phyloP scores from a whole-genome alignment of 1,139 yeast species.

The Zygosaccharomyces pseudobailii region DNA sequence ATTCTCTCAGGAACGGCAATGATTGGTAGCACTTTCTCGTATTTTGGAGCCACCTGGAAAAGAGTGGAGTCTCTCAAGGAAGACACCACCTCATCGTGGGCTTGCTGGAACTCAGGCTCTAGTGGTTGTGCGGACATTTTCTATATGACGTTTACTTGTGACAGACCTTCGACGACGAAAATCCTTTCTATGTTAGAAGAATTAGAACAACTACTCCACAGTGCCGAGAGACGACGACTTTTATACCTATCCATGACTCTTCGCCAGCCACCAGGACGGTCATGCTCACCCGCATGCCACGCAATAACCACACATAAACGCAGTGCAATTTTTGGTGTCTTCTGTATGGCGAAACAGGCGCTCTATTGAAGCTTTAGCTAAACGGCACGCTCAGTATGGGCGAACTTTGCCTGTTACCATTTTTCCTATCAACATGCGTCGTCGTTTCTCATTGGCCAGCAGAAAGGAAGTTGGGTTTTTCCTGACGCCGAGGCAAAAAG shows the following conservation, averaged over 20 bases:
- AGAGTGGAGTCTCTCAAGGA: conserved; percentile 90
- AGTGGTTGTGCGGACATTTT: conserved; percentile 20
- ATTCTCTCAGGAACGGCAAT: conserved; percentile 94
- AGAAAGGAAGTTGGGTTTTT: neutral
- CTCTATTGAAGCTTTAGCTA: neutral
- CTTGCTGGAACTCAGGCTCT: conserved; percentile 99
- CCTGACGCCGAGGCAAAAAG: neutral
- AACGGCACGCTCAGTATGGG: neutral
- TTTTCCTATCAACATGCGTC: conserved; percentile 1
- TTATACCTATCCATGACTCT: neutral
- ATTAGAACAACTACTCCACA: too few species aligned
- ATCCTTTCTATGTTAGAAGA: neutral
- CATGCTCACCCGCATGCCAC: neutral
- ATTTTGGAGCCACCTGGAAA: conserved; percentile 83
- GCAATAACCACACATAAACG: neutral
- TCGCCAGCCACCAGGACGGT: neutral
- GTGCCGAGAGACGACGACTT: neutral
- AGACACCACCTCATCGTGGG: conserved; percentile 85
- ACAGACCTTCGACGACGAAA: neutral
- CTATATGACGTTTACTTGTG: neutral
- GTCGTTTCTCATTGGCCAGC: conserved; percentile 1
- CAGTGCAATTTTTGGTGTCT: neutral
- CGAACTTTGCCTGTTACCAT: neutral
- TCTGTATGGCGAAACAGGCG: neutral
- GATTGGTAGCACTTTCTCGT: conserved; percentile 83